A percentile compares a stretch with the other conserved stretches of the same genome.
Conservation (phyloP, 2,329 filamentous ascomycete species). For the Cladobotryum mycophilum region DNA sequence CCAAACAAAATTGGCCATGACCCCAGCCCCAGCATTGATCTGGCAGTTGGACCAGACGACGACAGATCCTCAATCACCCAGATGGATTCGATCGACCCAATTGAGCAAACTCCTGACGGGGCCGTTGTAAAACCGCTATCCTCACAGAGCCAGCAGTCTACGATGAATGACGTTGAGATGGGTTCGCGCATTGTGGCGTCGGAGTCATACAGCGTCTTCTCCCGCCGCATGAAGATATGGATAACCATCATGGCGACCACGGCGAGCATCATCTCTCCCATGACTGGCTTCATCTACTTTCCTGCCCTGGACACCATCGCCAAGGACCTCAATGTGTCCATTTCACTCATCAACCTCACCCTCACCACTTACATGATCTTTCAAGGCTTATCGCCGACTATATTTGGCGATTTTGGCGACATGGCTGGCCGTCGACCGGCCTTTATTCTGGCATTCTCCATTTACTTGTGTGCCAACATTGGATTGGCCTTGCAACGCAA, state of each 20-base stretch:
- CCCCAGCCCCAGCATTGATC: neutral
- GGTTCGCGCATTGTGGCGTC: neutral
- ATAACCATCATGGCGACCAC: conserved; percentile 47
- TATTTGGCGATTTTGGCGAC: conserved; percentile 58
- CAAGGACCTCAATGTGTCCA: conserved; percentile 32
- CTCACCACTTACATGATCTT: conserved; percentile 59
- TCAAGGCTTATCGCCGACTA: conserved; percentile 54
- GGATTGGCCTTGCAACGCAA: conserved; percentile 52
- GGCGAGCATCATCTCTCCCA: conserved; percentile 49
- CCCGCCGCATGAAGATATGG: conserved; percentile 39
- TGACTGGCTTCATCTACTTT: conserved; percentile 54
- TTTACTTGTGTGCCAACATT: conserved; percentile 54
- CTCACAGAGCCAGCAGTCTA: neutral
- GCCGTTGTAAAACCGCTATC: neutral
- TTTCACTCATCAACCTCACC: conserved; percentile 40
- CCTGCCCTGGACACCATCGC: conserved; percentile 37
- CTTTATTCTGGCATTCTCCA: conserved; percentile 50
- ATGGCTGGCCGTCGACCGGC: conserved; percentile 55
- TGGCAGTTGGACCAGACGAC: neutral
- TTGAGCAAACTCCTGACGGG: no score
- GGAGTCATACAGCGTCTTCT: conserved; percentile 24
- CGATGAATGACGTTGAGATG: conserved; percentile 2
- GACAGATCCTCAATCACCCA: neutral
- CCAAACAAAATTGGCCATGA: neutral
- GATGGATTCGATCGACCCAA: neutral